These are phyloP conservation scores for Pseudogymnoascus destructans DNA, from an alignment of 2,329 filamentous ascomycete genomes.

Conservation along the genomic window DNA sequence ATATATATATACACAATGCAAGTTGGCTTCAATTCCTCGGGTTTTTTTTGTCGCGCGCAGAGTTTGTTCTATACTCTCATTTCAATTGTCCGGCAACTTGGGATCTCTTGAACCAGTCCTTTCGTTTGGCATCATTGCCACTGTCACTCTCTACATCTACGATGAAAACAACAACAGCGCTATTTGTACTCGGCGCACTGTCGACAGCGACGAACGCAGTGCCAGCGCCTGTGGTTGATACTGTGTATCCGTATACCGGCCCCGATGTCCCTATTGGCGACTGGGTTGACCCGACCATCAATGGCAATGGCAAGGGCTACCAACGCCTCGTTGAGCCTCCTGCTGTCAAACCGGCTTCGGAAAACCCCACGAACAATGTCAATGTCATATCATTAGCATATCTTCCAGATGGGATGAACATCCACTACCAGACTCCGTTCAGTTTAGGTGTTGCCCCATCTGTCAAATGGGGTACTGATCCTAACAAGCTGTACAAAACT, in stretches of 20 bases:
- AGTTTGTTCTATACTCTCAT: not conserved
- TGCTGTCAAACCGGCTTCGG: conserved; percentile 33
- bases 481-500: conserved; percentile 26
- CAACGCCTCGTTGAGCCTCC: conserved; percentile 37
- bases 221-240: conserved; percentile 26
- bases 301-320: conserved; percentile 40
- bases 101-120: not conserved
- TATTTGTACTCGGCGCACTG: not conserved
- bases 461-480: conserved; percentile 32
- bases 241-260: conserved; percentile 34
- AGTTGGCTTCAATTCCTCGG: not conserved
- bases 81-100: no score
- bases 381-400: conserved; percentile 39
- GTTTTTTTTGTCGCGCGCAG: no score
- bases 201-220: not conserved
- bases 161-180: not conserved
- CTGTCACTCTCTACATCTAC: not conserved
- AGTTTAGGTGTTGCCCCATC: conserved; percentile 33
- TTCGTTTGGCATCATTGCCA: not conserved
- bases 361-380: conserved; percentile 37
- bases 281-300: conserved; percentile 37
- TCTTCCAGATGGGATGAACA: conserved; percentile 35
- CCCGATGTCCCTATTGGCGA: conserved; percentile 36
- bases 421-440: conserved; percentile 42
- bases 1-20: not conserved